Conservation (phyloP, 208 protist genomes). For the Sergeia podlipaevii region DNA sequence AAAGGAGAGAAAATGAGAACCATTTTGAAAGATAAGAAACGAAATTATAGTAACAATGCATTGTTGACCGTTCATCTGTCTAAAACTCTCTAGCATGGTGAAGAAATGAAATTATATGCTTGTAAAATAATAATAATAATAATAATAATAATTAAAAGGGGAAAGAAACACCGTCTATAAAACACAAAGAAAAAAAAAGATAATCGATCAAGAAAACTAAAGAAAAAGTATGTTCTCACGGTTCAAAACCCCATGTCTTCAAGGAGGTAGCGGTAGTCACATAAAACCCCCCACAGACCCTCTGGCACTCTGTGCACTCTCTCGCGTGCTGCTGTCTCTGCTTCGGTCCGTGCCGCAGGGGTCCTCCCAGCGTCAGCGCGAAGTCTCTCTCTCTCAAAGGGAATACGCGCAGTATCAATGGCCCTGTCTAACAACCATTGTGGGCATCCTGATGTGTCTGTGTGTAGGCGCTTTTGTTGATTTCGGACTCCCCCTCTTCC, state of each 20-base stretch:
- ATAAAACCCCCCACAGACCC: constrained; percentile 18
- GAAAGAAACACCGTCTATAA: background rate
- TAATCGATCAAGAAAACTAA: constrained; percentile 3
- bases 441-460: no score
- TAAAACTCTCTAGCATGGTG: no score
- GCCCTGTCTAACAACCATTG: constrained; percentile 44
- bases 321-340: constrained; percentile 21
- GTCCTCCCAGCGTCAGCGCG: background rate
- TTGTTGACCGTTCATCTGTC: no score
- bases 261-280: constrained; percentile 53
- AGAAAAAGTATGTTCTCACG: background rate
- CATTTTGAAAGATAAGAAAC: no score
- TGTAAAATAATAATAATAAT: background rate
- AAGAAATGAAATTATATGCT: no score
- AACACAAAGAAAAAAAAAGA: constrained; percentile 7
- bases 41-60: no score
- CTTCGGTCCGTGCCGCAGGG: constrained; percentile 7
- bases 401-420: constrained; percentile 27
- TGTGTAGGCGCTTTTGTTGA: no score
- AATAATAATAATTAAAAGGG: constrained; percentile 10
- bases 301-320: constrained; percentile 25
- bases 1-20: no score
- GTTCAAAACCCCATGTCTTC: constrained; percentile 31
- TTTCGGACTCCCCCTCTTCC: no score
- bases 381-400: constrained; percentile 23